Conservation (phyloP, 345 rosid species). For the Eutrema yunnanense region DNA sequence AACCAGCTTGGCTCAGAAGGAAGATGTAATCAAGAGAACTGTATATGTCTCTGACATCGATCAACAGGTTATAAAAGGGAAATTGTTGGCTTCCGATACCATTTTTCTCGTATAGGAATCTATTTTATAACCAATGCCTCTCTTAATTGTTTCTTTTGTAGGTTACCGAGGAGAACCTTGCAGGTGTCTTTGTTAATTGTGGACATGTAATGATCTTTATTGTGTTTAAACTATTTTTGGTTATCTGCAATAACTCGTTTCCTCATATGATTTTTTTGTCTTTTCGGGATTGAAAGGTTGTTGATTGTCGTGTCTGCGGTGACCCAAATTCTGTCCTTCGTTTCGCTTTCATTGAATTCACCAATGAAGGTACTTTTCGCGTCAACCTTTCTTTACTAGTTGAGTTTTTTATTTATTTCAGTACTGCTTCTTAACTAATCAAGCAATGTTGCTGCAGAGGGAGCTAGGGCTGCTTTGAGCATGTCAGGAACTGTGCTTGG, state of each 20-base stretch:
- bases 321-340: slow-evolving; percentile 94
- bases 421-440: slow-evolving; percentile 3
- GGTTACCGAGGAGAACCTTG: slow-evolving; percentile 98
- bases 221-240: background rate
- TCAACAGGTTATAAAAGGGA: slow-evolving; percentile 19
- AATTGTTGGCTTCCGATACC: background rate
- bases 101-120: background rate
- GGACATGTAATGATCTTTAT: slow-evolving; percentile 59
- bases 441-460: slow-evolving; percentile 48
- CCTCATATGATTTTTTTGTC: background rate
- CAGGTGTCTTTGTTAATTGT: slow-evolving; percentile 71
- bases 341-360: slow-evolving; percentile 87
- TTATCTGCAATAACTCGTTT: background rate
- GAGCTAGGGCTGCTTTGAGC: slow-evolving; percentile 80
- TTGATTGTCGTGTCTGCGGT: slow-evolving; percentile 98
- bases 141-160: slow-evolving; percentile 18
- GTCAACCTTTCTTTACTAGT: slow-evolving; percentile 13
- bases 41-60: slow-evolving; percentile 35
- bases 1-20: slow-evolving; percentile 84
- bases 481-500: slow-evolving; percentile 93
- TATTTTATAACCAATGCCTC: background rate
- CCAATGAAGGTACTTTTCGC: slow-evolving; percentile 67
- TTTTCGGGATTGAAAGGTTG: slow-evolving; percentile 40
- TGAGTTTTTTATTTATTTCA: background rate
- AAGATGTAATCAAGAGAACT: slow-evolving; percentile 68